Percentiles rank a stretch among this genome's conserved stretches.
Conservation (phyloP, 768 basidiomycete genomes). For the Mycena belliarum region DNA sequence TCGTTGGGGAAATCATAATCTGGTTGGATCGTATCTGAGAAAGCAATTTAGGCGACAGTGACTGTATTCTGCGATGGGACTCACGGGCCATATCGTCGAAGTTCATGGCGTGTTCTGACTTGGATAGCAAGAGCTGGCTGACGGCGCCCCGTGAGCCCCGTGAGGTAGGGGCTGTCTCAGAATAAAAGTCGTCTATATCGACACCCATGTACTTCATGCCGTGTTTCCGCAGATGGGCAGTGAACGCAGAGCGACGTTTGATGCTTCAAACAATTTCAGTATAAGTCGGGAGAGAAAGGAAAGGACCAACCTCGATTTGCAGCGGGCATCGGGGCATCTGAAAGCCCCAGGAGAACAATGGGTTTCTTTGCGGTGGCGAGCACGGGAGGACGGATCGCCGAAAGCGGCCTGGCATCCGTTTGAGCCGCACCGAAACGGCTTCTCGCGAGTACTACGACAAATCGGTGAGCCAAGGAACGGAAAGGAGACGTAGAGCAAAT, state of each 20-base stretch:
- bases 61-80: neutral
- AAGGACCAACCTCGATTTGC: constrained; percentile 45
- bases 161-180: too few relatives aligned
- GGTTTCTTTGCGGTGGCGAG: constrained; percentile 64
- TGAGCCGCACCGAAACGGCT: constrained; percentile 54
- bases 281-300: neutral
- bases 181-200: constrained; percentile 35
- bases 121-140: too few relatives aligned
- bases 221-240: constrained; percentile 56
- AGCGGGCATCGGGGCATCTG: constrained; percentile 45
- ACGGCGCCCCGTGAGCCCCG: too few relatives aligned
- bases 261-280: constrained; percentile 43
- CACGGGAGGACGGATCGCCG: constrained; percentile 69
- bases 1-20: neutral
- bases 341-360: constrained; percentile 47
- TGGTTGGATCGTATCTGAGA: neutral
- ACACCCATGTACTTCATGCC: constrained; percentile 32
- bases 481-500: constrained; percentile 24
- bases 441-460: constrained; percentile 46
- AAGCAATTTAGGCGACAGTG: neutral
- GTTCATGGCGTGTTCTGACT: neutral
- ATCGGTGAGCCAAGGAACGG: neutral
- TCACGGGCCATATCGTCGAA: neutral
- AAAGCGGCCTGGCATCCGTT: constrained; percentile 51
- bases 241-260: constrained; percentile 63